Conservation (phyloP, 208 protist genomes). For the Acanthamoeba lenticulata region DNA sequence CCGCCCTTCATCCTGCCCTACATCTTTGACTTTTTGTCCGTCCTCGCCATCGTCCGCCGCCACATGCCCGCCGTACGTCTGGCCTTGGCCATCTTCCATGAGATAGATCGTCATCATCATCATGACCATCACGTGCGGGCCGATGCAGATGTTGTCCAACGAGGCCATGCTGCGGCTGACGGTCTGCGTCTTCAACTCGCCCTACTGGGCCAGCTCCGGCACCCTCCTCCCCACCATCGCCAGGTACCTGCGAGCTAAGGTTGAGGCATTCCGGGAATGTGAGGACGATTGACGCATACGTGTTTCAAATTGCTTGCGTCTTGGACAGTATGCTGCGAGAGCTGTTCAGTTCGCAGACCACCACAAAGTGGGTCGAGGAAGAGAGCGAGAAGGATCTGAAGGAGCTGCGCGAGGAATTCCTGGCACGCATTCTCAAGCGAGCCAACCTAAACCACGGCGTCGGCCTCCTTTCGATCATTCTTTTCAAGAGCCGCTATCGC, state of each 20-base stretch:
- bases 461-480: slow-evolving; percentile 4
- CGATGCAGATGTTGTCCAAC: neutral
- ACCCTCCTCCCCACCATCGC: slow-evolving; percentile 9
- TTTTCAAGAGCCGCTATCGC: slow-evolving; percentile 50
- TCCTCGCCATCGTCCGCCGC: neutral
- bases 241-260: neutral
- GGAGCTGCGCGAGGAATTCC: slow-evolving; percentile 39
- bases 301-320: neutral
- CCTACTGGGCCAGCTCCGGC: slow-evolving; percentile 14
- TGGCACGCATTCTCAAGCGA: slow-evolving; percentile 30
- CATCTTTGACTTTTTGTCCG: slow-evolving; percentile 54
- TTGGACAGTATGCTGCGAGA: slow-evolving; percentile 24
- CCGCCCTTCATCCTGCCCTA: slow-evolving; percentile 58
- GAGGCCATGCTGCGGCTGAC: slow-evolving; percentile 10
- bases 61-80: slow-evolving; percentile 17
- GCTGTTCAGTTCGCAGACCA: slow-evolving; percentile 60
- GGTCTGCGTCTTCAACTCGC: slow-evolving; percentile 62
- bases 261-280: neutral
- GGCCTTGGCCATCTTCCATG: neutral
- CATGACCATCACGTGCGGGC: too few relatives aligned
- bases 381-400: slow-evolving; percentile 8
- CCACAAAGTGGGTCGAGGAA: slow-evolving; percentile 15
- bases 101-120: too few relatives aligned
- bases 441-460: neutral
- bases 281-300: neutral